Evolutionary conservation across 2,329 filamentous ascomycete species (phyloP).

Genomic region (Botrytis aclada): DNA sequence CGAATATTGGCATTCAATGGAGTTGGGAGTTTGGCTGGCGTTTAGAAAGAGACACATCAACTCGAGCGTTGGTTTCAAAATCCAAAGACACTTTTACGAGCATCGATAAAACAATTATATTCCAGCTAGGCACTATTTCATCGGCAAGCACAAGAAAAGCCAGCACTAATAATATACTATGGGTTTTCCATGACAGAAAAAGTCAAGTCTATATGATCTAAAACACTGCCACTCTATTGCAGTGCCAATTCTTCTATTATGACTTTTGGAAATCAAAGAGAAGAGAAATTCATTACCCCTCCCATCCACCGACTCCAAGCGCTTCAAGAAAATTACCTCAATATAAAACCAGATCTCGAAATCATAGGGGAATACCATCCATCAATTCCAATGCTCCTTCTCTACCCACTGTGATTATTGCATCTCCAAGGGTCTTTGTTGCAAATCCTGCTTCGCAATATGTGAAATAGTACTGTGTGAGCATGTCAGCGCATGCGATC

Average conservation of each 20-base stretch:
- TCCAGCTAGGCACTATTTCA: background rate
- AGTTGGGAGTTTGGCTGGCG: conserved; percentile 1
- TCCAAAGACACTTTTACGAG: background rate
- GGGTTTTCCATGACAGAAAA: background rate
- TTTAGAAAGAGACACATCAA: background rate
- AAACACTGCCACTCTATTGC: background rate
- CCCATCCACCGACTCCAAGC: conserved; percentile 5
- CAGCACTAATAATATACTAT: background rate
- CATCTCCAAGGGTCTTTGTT: conserved; percentile 69
- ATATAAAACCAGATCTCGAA: background rate
- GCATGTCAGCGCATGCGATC: conserved; percentile 18
- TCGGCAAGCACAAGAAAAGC: background rate
- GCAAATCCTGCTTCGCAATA: conserved; percentile 73
- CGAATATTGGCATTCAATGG: background rate
- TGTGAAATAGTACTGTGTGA: conserved; percentile 66
- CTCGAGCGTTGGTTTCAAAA: background rate
- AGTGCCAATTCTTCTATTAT: background rate
- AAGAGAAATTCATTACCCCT: background rate
- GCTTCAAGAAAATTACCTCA: background rate
- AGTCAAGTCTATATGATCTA: conserved; percentile 6
- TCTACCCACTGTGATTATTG: conserved; percentile 64
- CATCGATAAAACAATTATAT: background rate
- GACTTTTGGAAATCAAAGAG: background rate
- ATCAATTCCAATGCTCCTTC: conserved; percentile 58
- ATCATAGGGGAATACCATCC: conserved; percentile 64